Evolutionary conservation across 495 filamentous ascomycete species (phyloP), one percentile per base, ranked within the genome.

Genomic region (Xylaria flabelliformis): DNA sequence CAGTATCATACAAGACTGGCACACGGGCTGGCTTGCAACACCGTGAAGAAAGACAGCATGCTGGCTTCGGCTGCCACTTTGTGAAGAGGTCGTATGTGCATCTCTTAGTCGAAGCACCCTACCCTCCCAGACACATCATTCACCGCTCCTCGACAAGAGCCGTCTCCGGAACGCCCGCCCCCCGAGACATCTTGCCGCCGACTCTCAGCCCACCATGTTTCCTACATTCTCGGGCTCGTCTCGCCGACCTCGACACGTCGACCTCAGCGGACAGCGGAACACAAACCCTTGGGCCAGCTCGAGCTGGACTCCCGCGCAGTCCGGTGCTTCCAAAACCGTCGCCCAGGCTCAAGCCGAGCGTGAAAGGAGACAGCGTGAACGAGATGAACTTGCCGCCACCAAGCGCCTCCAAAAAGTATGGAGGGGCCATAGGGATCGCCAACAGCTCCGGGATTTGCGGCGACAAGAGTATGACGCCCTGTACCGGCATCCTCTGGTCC

Each of bases 191-290:
- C 29, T 21, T 56, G 4, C 9, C 42, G 19, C 51, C 58, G 42
- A 13, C 41, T 32, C 6, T 62, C 24, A 21, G 59, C 76, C 69
- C 69, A 67, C 69, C 72, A 98, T 98, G 95, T 97, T 95, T 81
- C 90, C 90, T 69, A 92, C 91, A 50, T 99, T 99, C 82, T 95
- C 92, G 36, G 96, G 96, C 69, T 93, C 80, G 83, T 91, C 94
- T 75, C 90, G 94, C 74, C 92, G 91, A 69, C 91, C 90, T 64
- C 91, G 96, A 66, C 93, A 97, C 79, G 94, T 99, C 74, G 97
- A 99, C 80, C 91, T 99, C 70, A 95, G 93, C 64, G 97, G 95
- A 74, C 92, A 95, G 73, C 78, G 74, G 53, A 88, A 90, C 75
- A 84, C 81, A 68, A 93, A 96, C 81, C 91, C 93, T 36, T 93